phyloP scores from a whole-genome alignment of 2,329 filamentous ascomycete species.

The Fusarium aywerte region DNA sequence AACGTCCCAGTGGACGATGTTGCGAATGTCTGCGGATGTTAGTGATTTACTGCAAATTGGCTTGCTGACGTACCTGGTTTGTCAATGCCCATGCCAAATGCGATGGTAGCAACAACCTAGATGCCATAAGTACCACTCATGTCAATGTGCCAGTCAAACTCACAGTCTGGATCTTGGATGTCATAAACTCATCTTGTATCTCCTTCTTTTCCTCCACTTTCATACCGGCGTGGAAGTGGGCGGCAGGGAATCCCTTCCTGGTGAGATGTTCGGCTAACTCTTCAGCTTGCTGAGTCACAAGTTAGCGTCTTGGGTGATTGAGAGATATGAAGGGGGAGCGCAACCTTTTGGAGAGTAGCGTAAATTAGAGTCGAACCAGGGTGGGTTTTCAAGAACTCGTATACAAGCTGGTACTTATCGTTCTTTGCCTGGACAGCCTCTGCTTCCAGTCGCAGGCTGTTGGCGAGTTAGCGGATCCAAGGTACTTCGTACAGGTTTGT shows the following conservation, averaged over 20 bases:
- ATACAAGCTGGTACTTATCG: conserved; percentile 59
- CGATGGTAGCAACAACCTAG: conserved; percentile 61
- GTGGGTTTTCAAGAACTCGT: conserved; percentile 61
- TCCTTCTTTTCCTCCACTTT: conserved; percentile 55
- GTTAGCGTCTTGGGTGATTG: conserved; percentile 5
- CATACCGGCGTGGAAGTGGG: conserved; percentile 64
- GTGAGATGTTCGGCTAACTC: conserved; percentile 53
- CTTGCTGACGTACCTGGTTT: conserved; percentile 51
- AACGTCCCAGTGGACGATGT: conserved; percentile 64
- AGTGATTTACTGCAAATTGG: background rate
- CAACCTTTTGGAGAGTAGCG: conserved; percentile 64
- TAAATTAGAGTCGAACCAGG: conserved; percentile 69
- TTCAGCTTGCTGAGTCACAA: conserved; percentile 55
- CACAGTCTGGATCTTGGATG: conserved; percentile 53
- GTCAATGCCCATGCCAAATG: conserved; percentile 70
- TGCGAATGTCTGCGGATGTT: conserved; percentile 58
- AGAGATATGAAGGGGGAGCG: too few species aligned
- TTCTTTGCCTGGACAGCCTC: conserved; percentile 55
- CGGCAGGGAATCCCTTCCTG: conserved; percentile 54
- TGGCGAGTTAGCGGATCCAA: background rate
- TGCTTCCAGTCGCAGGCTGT: conserved; percentile 63
- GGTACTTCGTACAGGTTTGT: fast-evolving
- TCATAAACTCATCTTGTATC: conserved; percentile 65
- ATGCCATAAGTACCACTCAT: background rate
- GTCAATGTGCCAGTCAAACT: background rate